Conservation (phyloP, 1,284 basidiomycete species). For the Ustilago lituana region DNA sequence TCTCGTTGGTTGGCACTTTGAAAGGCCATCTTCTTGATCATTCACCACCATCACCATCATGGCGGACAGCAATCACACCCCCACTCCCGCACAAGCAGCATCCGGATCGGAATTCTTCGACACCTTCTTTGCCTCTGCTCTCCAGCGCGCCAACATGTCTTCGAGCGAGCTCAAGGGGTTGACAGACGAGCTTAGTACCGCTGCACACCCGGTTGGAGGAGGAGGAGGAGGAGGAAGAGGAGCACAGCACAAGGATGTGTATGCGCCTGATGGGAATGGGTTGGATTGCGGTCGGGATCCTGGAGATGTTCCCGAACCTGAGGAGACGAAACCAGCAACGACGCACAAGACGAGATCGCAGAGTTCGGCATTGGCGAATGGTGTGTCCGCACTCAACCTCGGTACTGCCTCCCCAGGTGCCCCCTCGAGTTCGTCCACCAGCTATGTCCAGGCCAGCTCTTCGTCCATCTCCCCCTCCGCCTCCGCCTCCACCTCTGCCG, state of each 20-base stretch:
- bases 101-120: slow-evolving; percentile 46
- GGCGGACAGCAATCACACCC: slow-evolving; percentile 1
- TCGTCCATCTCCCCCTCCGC: slow-evolving; percentile 5
- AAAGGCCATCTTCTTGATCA: slow-evolving; percentile 1
- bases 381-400: slow-evolving; percentile 32
- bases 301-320: too few species aligned
- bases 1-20: too few species aligned
- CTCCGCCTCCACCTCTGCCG: too few species aligned
- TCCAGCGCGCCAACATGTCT: slow-evolving; percentile 47
- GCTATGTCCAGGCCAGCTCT: slow-evolving; percentile 16
- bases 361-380: slow-evolving; percentile 23
- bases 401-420: slow-evolving; percentile 7
- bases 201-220: slow-evolving; percentile 28
- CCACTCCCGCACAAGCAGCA: not conserved
- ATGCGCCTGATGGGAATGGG: slow-evolving; percentile 43
- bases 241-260: slow-evolving; percentile 12
- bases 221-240: too few species aligned
- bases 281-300: slow-evolving; percentile 49
- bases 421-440: slow-evolving; percentile 15
- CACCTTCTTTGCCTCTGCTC: slow-evolving; percentile 43
- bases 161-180: slow-evolving; percentile 28
- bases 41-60: slow-evolving; percentile 7
- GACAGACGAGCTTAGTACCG: slow-evolving; percentile 5
- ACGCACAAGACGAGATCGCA: slow-evolving; percentile 9
- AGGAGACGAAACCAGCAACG: too few species aligned